Evolutionary conservation across 768 basidiomycete species (phyloP).

Genomic region (Coprinopsis sp.): DNA sequence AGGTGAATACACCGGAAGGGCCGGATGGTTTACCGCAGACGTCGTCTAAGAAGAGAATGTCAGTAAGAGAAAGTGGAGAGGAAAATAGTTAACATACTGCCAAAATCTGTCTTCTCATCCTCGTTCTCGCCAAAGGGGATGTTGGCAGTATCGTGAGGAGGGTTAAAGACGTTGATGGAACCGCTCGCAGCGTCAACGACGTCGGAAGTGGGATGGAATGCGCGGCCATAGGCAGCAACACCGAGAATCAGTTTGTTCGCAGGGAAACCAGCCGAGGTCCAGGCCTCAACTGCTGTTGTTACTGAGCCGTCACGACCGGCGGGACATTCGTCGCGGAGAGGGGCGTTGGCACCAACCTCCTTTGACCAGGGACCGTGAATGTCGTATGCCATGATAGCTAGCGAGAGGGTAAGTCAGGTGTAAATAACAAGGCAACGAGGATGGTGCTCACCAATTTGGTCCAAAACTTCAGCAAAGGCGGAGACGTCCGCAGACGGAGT

Average conservation of each 20-base stretch:
- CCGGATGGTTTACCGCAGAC: conserved; percentile 41
- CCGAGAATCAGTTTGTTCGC: conserved; percentile 66
- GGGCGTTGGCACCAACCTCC: conserved; percentile 77
- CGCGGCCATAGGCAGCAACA: conserved; percentile 76
- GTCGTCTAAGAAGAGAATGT: conserved; percentile 25
- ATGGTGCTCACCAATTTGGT: conserved; percentile 31
- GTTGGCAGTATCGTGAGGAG: conserved; percentile 38
- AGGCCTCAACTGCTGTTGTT: conserved; percentile 61
- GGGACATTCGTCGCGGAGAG: conserved; percentile 69
- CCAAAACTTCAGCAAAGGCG: conserved; percentile 60
- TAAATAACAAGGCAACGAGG: neutral
- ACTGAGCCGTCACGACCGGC: conserved; percentile 58
- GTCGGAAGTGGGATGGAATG: conserved; percentile 44
- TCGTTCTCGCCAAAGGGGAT: conserved; percentile 44
- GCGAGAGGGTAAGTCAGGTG: neutral
- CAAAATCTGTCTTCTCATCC: conserved; percentile 18
- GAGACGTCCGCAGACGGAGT: conserved; percentile 61
- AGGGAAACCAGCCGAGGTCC: conserved; percentile 77
- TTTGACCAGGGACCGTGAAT: conserved; percentile 45
- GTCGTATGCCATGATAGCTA: conserved; percentile 64
- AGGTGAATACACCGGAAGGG: conserved; percentile 48
- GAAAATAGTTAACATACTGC: neutral
- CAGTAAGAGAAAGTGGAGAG: neutral
- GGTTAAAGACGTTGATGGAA: conserved; percentile 34
- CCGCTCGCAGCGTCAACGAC: conserved; percentile 32